These are phyloP conservation scores for Geotrichum histeridarum DNA, from an alignment of 1,139 yeast species.

Conservation along the genomic window DNA sequence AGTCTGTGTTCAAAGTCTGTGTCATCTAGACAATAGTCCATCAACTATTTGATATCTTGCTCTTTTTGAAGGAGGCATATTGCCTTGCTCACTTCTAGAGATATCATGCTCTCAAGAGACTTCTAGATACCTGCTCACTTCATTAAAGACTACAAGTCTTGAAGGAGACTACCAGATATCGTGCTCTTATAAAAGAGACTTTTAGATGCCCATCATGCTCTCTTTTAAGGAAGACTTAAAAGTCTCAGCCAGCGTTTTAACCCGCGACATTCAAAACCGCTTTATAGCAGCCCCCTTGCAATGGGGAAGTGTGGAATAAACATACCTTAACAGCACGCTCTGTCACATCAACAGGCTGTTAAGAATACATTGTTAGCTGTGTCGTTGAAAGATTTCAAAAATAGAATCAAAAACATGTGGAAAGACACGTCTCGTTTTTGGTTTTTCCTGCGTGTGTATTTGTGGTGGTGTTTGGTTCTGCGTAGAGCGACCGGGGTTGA, in stretches of 20 bases:
- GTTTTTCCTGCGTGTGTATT: too few species aligned
- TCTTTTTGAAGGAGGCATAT: too few species aligned
- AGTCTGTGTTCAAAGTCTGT: not conserved
- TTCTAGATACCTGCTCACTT: too few species aligned
- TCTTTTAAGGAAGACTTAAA: constrained; percentile 14
- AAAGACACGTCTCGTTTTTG: not conserved
- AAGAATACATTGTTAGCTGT: constrained; percentile 24
- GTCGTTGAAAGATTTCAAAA: not conserved
- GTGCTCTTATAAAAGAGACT: too few species aligned
- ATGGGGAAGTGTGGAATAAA: constrained; percentile 16
- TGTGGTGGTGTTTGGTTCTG: too few species aligned
- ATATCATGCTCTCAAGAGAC: too few species aligned
- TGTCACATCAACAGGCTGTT: constrained; percentile 36
- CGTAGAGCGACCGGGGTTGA: too few species aligned
- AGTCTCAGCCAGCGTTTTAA: constrained; percentile 14
- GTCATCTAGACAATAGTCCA: constrained; percentile 7
- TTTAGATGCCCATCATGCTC: not conserved
- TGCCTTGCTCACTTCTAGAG: too few species aligned
- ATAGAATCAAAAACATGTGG: not conserved
- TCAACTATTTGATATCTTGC: not conserved
- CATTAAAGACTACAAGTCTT: too few species aligned
- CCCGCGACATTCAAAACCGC: constrained; percentile 14
- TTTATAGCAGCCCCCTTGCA: not conserved
- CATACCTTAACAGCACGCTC: constrained; percentile 37
- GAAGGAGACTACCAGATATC: too few species aligned